A percentile compares a stretch with the other conserved stretches of the same genome.
phyloP scores from a whole-genome alignment of 169 alveolate species.

The Eimeria tenella region DNA sequence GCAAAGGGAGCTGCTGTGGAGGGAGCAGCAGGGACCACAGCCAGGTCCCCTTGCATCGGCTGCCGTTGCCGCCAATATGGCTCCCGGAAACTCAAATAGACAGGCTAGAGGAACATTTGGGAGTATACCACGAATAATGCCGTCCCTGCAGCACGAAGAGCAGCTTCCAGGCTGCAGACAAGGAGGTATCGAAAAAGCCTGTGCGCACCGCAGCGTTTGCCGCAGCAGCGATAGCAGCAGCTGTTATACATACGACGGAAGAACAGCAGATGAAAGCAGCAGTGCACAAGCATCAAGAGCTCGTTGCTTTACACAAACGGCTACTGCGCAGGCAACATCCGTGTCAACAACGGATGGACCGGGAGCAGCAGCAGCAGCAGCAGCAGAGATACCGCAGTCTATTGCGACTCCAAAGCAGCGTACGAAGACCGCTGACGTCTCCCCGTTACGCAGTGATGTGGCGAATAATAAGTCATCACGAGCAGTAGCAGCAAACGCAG shows the following conservation, averaged over 20 bases:
- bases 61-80: not conserved
- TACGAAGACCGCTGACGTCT: not conserved
- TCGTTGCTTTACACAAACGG: not conserved
- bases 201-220: not conserved
- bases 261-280: not conserved
- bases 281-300: not conserved
- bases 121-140: not conserved
- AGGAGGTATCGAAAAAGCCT: not conserved
- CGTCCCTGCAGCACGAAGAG: conserved; percentile 30
- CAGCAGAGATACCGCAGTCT: not conserved
- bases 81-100: not conserved
- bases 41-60: conserved; percentile 48
- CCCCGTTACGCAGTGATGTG: not conserved
- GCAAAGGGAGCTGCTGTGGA: conserved; percentile 45
- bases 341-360: conserved; percentile 29
- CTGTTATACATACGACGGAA: conserved; percentile 7
- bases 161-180: not conserved
- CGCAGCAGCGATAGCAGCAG: conserved; percentile 53
- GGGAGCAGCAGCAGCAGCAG: conserved; percentile 37
- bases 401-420: not conserved
- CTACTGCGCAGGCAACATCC: not conserved
- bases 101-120: not conserved
- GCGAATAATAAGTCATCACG: not conserved
- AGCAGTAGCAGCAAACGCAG: conserved; percentile 22
- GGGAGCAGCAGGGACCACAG: conserved; percentile 57